These are phyloP conservation scores for Corrigiola litoralis DNA, from an alignment of 179 eudicot genomes.

Conservation along the genomic window DNA sequence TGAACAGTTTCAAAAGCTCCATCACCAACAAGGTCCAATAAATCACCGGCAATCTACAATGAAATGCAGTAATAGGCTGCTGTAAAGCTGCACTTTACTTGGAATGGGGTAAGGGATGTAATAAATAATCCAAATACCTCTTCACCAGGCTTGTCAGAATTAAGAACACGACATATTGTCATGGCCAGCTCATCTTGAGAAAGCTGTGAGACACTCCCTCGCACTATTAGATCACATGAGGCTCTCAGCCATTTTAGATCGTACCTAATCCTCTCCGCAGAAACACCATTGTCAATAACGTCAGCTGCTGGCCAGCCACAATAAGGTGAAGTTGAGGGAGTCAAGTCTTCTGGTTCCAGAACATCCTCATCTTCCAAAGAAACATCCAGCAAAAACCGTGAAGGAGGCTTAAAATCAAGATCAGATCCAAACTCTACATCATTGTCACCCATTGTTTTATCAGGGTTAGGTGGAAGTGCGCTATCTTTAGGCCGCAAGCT, in stretches of 20 bases:
- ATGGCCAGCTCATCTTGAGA: conserved; percentile 90
- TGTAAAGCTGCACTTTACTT: not conserved
- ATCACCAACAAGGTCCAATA: conserved; percentile 96
- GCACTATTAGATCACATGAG: conserved; percentile 67
- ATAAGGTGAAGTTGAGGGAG: conserved; percentile 41
- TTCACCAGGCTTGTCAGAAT: conserved; percentile 92
- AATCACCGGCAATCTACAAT: conserved; percentile 86
- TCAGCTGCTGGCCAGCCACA: conserved; percentile 41
- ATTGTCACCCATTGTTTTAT: conserved; percentile 28
- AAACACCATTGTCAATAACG: conserved; percentile 21
- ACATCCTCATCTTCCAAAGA: conserved; percentile 55
- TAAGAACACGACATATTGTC: conserved; percentile 86
- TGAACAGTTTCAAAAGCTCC: conserved; percentile 87
- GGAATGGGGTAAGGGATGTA: too few species aligned
- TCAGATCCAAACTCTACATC: conserved; percentile 70
- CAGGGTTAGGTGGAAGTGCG: conserved; percentile 17
- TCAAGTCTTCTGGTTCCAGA: conserved; percentile 36
- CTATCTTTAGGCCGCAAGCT: conserved; percentile 47
- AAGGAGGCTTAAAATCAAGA: conserved; percentile 66
- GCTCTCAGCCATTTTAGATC: conserved; percentile 84
- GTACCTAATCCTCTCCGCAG: conserved; percentile 35
- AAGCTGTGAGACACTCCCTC: conserved; percentile 67
- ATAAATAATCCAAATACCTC: conserved; percentile 48
- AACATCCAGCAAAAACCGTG: conserved; percentile 70
- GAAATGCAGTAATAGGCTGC: conserved; percentile 4